Evolutionary conservation across 106 monocot genomes (phyloP).

Genomic region (Iris macrosiphon): DNA sequence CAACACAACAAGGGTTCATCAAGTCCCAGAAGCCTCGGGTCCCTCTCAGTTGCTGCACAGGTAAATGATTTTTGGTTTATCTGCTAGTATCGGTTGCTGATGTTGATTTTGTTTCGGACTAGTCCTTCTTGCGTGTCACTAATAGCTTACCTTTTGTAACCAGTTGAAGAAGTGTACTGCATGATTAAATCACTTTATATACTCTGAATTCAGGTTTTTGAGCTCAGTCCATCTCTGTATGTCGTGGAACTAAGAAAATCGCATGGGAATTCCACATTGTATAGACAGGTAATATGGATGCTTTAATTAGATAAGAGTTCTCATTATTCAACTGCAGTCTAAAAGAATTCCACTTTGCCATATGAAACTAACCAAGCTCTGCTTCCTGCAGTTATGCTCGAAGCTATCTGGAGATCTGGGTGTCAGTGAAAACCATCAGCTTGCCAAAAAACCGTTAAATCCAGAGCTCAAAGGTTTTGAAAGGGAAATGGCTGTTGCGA

Average conservation of each 20-base stretch:
- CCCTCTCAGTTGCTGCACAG: conserved; percentile 67
- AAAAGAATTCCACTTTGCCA: too few species aligned
- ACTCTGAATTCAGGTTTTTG: conserved; percentile 47
- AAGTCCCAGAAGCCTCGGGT: conserved; percentile 24
- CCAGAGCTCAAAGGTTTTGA: conserved; percentile 23
- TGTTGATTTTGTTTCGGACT: too few species aligned
- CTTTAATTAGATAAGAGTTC: too few species aligned
- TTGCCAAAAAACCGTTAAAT: conserved; percentile 16
- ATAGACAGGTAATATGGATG: conserved; percentile 64
- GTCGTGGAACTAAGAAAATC: conserved; percentile 78
- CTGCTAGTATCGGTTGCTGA: too few species aligned
- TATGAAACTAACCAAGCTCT: too few species aligned
- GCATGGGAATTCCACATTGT: conserved; percentile 59
- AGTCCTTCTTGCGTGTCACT: too few species aligned
- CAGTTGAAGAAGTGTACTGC: too few species aligned
- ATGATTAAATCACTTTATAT: background rate
- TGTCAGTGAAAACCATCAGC: conserved; percentile 32
- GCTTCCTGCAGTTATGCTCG: conserved; percentile 66
- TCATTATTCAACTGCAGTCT: too few species aligned
- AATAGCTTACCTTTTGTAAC: too few species aligned
- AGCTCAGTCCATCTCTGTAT: conserved; percentile 69
- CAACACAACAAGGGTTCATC: conserved; percentile 30
- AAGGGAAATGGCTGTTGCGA: conserved; percentile 24
- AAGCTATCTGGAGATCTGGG: conserved; percentile 59
- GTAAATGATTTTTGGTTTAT: background rate